Evolutionary conservation across 441 rosid species (phyloP), one percentile per base, ranked within the genome.

Genomic region (Cnidoscolus chayamansa): DNA sequence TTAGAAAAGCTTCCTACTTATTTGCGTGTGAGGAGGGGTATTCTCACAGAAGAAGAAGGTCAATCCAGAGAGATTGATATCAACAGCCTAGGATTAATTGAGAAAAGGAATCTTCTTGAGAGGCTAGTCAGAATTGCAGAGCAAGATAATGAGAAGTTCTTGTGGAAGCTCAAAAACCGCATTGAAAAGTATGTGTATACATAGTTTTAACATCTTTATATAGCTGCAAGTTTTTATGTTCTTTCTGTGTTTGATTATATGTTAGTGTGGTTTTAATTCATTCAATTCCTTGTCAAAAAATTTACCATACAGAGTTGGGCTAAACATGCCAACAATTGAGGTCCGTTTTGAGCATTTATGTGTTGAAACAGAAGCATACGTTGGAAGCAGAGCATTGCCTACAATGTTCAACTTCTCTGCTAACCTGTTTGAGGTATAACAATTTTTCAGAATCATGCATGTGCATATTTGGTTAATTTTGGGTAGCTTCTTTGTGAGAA

Each of bases 331-430:
- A 2, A 84, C 81, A n/a, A 81, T 89, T 72, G 93, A 91, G 78
- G 97, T 89, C 4, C 79, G 86, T 65, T 90, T 87, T 25, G 88
- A 84, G 74, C 84, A 85, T 68, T 67, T 90, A 57, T 80, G 63
- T 64, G 82, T 86, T 0, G 93, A 89, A 63, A 92, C 92, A 16
- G 85, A 86, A 75, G 88, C 90, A 45, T 79, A 89, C 74, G 78
- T 81, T 11, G 91, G 93, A 63, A 70, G 89, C 69, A 90, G 97
- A 76, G 91, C 92, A 32, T 74, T 86, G 35, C 97, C 94, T 43
- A 86, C 94, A 15, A 67, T 91, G 2, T 81, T 85, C 76, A 91
- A 91, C 76, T 84, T 78, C 73, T 68, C 79, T 76, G 70, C 74
- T 25, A 82, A 81, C 48, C 71, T 78, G 65, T 3, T 88, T 9